These are phyloP conservation scores for Trichoderma atrobrunneum DNA, from an alignment of 2,329 filamentous ascomycete genomes.

Conservation along the genomic window DNA sequence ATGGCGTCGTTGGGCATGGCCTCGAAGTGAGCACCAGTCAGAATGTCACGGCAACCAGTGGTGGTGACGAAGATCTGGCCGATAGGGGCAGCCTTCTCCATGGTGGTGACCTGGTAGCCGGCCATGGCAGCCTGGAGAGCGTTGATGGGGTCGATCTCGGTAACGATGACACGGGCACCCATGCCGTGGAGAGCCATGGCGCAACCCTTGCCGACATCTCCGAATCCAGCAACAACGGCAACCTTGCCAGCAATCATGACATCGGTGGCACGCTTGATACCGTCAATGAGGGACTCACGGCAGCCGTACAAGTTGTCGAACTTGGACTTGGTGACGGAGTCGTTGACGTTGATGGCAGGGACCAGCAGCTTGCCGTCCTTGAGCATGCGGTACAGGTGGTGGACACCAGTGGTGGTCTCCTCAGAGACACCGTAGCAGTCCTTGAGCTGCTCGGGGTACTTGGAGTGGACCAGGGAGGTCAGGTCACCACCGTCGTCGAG, in stretches of 20 bases:
- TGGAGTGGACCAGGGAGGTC: conserved; percentile 91
- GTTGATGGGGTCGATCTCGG: conserved; percentile 99
- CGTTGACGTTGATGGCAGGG: conserved; percentile 98
- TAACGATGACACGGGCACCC: conserved; percentile 94
- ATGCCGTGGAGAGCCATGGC: conserved; percentile 93
- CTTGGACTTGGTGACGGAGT: conserved; percentile 99
- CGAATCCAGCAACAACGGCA: conserved; percentile 94
- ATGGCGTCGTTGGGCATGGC: conserved; percentile 96
- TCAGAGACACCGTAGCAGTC: conserved; percentile 98
- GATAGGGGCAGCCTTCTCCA: conserved; percentile 87
- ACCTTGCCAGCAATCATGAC: conserved; percentile 99
- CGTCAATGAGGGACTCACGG: conserved; percentile 97
- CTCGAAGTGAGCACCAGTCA: conserved; percentile 89
- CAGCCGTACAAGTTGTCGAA: conserved; percentile 99
- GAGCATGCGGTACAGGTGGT: conserved; percentile 98
- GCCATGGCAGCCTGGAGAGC: conserved; percentile 98
- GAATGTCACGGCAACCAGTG: conserved; percentile 97
- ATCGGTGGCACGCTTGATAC: conserved; percentile 99
- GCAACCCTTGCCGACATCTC: conserved; percentile 99
- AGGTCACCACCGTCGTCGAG: conserved; percentile 98
- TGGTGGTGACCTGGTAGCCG: conserved; percentile 93
- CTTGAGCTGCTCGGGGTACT: conserved; percentile 98
- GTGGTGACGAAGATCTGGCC: conserved; percentile 99
- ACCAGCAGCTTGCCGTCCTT: conserved; percentile 87
- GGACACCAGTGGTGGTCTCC: conserved; percentile 99